Conservation (phyloP, 1,139 yeast species). For the Candida anutae region DNA sequence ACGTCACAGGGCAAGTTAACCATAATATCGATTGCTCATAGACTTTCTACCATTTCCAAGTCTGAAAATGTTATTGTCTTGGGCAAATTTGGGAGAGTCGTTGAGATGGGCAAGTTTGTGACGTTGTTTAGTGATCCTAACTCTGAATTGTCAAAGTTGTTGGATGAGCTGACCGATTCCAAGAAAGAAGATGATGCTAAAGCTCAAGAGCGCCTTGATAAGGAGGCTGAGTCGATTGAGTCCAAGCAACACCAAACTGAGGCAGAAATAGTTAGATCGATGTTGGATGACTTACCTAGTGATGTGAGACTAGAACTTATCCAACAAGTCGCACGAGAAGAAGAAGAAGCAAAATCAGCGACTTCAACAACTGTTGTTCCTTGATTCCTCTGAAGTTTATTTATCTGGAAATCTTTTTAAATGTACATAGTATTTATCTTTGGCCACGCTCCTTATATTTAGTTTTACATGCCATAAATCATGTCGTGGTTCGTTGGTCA, state of each 20-base stretch:
- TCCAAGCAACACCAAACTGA: constrained; percentile 14
- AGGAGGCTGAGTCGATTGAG: constrained; percentile 21
- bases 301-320: constrained; percentile 15
- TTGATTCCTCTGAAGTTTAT: too few species aligned
- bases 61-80: constrained; percentile 51
- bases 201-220: constrained; percentile 17
- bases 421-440: too few species aligned
- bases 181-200: constrained; percentile 15
- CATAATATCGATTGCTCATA: constrained; percentile 86
- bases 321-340: constrained; percentile 16
- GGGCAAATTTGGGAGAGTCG: constrained; percentile 38
- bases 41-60: constrained; percentile 68
- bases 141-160: constrained; percentile 36
- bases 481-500: too few species aligned
- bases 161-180: constrained; percentile 29
- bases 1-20: constrained; percentile 57
- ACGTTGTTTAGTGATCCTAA: constrained; percentile 35
- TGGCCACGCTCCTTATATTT: too few species aligned
- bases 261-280: constrained; percentile 22
- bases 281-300: constrained; percentile 32
- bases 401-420: too few species aligned
- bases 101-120: constrained; percentile 34
- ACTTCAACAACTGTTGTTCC: too few species aligned
- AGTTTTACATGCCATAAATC: too few species aligned
- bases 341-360: too few species aligned